Evolutionary conservation across 2,329 filamentous ascomycete species (phyloP).

Genomic region (Cytospora schulzeri): DNA sequence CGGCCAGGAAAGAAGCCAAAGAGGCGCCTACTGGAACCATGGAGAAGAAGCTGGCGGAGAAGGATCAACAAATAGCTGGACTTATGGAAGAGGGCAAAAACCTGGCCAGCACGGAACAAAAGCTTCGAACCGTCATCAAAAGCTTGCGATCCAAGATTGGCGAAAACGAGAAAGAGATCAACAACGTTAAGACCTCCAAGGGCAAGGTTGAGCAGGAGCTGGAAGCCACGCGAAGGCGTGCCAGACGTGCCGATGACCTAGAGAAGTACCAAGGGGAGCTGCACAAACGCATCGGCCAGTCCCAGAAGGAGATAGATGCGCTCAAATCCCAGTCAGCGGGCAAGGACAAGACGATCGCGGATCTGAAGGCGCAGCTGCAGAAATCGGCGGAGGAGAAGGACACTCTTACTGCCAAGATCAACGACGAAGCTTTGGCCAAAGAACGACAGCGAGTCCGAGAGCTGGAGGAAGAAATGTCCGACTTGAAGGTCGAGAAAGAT

Average conservation of each 20-base stretch:
- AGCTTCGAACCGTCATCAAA: constrained; percentile 80
- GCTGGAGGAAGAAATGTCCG: constrained; percentile 59
- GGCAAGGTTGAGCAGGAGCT: constrained; percentile 60
- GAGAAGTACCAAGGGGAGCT: constrained; percentile 57
- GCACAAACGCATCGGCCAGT: constrained; percentile 62
- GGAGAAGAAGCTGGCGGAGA: constrained; percentile 83
- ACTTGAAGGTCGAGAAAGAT: constrained; percentile 78
- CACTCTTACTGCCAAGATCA: constrained; percentile 65
- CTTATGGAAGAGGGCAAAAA: constrained; percentile 92
- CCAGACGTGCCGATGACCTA: constrained; percentile 52
- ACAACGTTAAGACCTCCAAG: constrained; percentile 59
- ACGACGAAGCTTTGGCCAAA: constrained; percentile 67
- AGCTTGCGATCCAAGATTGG: constrained; percentile 70
- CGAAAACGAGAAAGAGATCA: constrained; percentile 66
- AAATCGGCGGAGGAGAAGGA: constrained; percentile 68
- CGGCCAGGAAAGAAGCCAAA: constrained; percentile 70
- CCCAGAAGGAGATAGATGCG: constrained; percentile 49
- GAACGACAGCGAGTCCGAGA: constrained; percentile 58
- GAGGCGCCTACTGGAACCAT: constrained; percentile 63
- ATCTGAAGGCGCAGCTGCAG: constrained; percentile 70
- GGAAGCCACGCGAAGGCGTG: constrained; percentile 48
- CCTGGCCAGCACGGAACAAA: constrained; percentile 82
- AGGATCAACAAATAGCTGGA: constrained; percentile 85
- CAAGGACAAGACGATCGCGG: constrained; percentile 66
- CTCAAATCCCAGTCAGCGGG: constrained; percentile 65